Evolutionary conservation across 306 rosid genomes (phyloP).

Genomic region (Elaeagnus macrophylla): DNA sequence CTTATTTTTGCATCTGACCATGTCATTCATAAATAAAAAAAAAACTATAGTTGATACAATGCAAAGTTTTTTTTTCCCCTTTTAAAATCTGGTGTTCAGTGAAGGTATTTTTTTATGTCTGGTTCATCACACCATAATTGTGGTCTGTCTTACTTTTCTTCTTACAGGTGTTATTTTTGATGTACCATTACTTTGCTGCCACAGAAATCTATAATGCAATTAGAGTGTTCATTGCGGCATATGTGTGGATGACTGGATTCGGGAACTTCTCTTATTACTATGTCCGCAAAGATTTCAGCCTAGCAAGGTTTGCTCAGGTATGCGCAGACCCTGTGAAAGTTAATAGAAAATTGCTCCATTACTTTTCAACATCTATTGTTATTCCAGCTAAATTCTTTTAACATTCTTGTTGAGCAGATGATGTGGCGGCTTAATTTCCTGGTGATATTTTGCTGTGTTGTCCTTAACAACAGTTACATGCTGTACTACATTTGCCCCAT

Average conservation of each 20-base stretch:
- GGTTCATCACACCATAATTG: not conserved
- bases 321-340: slow-evolving; percentile 17
- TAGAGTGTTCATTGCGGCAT: slow-evolving; percentile 77
- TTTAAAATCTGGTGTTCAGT: not conserved
- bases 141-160: not conserved
- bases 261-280: slow-evolving; percentile 95
- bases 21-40: slow-evolving; percentile 5
- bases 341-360: slow-evolving; percentile 14
- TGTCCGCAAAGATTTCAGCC: slow-evolving; percentile 86
- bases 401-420: slow-evolving; percentile 58
- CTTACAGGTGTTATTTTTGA: slow-evolving; percentile 68
- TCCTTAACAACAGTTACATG: slow-evolving; percentile 88
- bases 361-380: slow-evolving; percentile 2
- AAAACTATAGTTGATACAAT: too few relatives aligned
- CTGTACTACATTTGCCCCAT: slow-evolving; percentile 95
- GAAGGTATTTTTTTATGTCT: not conserved
- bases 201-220: slow-evolving; percentile 77
- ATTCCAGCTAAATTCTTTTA: slow-evolving; percentile 10
- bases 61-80: not conserved
- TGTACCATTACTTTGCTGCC: slow-evolving; percentile 94
- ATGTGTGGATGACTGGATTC: slow-evolving; percentile 99
- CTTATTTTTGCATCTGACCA: slow-evolving; percentile 9
- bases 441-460: slow-evolving; percentile 65
- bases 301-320: slow-evolving; percentile 86
- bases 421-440: slow-evolving; percentile 99